Evolutionary conservation across 164 flowering plant genomes (phyloP), one percentile per base, ranked within the genome.

Genomic region (Tetrastigma voinierianum): DNA sequence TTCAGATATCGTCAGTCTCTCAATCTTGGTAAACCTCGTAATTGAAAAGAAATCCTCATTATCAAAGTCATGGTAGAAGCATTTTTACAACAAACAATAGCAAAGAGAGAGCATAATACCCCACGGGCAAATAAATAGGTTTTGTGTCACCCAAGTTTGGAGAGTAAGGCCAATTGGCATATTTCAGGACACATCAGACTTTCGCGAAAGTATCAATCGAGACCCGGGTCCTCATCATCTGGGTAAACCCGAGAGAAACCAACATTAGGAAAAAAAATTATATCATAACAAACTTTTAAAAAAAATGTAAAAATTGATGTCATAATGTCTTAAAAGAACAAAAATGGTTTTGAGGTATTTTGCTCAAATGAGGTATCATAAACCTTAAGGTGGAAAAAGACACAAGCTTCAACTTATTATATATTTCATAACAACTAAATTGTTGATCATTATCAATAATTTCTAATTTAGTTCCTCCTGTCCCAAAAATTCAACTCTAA

Each of bases 1-100:
- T 78, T 86, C 0, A 84, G 9, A 45, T 80, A 93, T 51, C 89
- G 96, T n/a, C n/a, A 4, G 95, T 95, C 19, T 70, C 69, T 68
- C 84, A 68, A 94, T 87, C 32, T 15, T 71, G n/a, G 70, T 63
- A 96, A 90, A n/a, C n/a, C 67, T n/a, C n/a, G n/a, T 2, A 76
- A 46, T 10, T 23, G 56, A 44, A 46, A 15, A 46, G 44, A 59
- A 53, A 2, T 69, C 73, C 5, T n/a, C 12, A 54, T 9, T 21
- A 1, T 46, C 12, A 53, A 20, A 23, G 24, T 45, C 10, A 20
- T n/a, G n/a, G 47, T 55, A 18, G 54, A 46, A 25, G 18, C 47
- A 46, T n/a, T 61, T 11, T 13, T 21, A 46, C 21, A 20, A 14
- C 8, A 10, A 20, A 19, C 8, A 23, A 62, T n/a, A 48, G 18